phyloP scores from a whole-genome alignment of 75 land plant genomes.

The Cryptomeria japonica region DNA sequence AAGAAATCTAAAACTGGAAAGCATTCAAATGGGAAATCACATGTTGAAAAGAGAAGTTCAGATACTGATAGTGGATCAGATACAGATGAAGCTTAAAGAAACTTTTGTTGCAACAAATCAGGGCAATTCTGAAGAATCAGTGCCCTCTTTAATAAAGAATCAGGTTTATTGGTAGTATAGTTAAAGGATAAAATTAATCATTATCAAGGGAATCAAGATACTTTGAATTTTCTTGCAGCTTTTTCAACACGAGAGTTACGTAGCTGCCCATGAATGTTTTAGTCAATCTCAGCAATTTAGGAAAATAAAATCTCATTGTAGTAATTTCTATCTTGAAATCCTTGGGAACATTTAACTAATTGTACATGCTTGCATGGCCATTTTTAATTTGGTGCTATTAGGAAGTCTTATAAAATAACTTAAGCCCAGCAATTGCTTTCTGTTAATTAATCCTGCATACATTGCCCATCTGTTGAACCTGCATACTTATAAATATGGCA shows the following conservation, averaged over 20 bases:
- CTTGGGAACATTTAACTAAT: neutral
- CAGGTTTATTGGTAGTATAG: neutral
- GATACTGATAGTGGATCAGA: slow-evolving; percentile 10
- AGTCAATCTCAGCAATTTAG: neutral
- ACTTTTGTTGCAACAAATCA: neutral
- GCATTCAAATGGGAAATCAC: slow-evolving; percentile 11
- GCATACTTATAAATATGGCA: neutral
- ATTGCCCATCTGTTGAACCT: neutral
- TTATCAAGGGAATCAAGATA: neutral
- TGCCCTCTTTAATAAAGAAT: slow-evolving; percentile 3
- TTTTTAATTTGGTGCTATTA: neutral
- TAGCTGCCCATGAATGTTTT: neutral
- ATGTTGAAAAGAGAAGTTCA: slow-evolving; percentile 14
- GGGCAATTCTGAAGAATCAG: slow-evolving; percentile 7
- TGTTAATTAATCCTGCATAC: neutral
- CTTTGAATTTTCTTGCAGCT: neutral
- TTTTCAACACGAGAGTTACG: neutral
- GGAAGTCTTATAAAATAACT: neutral
- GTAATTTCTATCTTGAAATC: neutral
- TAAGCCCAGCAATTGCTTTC: neutral
- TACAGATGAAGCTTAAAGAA: slow-evolving; percentile 9
- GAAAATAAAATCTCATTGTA: neutral
- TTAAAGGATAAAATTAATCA: neutral
- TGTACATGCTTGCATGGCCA: neutral
- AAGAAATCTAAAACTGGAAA: slow-evolving; percentile 8